Base-by-base conservation (phyloP, 2,329 filamentous ascomycete species). In the Colletotrichum sp. region DNA sequence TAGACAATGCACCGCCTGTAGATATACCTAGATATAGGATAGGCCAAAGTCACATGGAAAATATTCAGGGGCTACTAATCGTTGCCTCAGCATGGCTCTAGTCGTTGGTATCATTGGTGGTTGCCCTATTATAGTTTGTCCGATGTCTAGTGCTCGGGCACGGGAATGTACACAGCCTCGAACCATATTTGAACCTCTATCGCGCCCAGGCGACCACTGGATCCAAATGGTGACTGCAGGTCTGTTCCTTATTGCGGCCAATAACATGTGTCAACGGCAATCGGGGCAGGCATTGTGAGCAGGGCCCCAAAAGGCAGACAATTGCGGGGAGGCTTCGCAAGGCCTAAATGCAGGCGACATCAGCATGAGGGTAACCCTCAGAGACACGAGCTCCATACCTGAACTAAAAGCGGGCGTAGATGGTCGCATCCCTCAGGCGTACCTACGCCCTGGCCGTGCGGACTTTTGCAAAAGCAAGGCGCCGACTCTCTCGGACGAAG, bases 231-330 rank as follows among this genome's bases (percentile, higher is more conserved):
- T n/a, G 43, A 10, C 43, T 4, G n/a, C 5, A 22, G 4, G 10
- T 22, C 43, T 22, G 43, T 1, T 52, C 10, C 43, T n/a, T 7
- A 7, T 13, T 52, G 43, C n/a, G 43, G n/a, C 43, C 43, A 22
- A 22, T 13, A 8, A 6, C 43, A 12, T 4, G 7, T 7, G 18
- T 22, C 7, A 22, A 48, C 43, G 10, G 43, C 10, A 22, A 5
- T 22, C 22, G 43, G 8, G n/a, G 10, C 4, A 8, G n/a, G 3
- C 13, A 52, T n/a, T n/a, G 6, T 22, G 43, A 3, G 10, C 13
- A 0, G 6, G 43, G 12, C 1, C 43, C 10, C 10, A 48, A 13
- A 0, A 12, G 43, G 16, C 43, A 13, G 43, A 0, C n/a, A 6
- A 52, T 22, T 52, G 43, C n/a, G 4, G 43, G 43, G n/a, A 8